phyloP scores from a whole-genome alignment of 768 basidiomycete genomes.

The Leucosporidium yakuticum region DNA sequence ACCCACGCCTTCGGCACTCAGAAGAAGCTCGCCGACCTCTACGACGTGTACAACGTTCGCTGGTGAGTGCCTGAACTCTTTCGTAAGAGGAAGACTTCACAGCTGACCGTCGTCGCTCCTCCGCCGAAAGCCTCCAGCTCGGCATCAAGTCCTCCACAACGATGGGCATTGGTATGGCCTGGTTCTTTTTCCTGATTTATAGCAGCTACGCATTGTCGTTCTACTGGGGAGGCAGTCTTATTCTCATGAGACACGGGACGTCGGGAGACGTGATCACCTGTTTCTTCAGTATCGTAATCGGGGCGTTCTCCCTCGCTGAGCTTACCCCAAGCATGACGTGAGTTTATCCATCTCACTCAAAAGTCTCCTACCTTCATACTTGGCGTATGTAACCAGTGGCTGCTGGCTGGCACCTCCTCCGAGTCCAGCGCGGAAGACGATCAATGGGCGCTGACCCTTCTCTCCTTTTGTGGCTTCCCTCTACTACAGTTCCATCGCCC shows the following conservation, averaged over 20 bases:
- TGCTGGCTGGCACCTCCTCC: too few species aligned
- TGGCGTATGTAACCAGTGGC: too few species aligned
- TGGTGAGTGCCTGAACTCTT: conserved; percentile 40
- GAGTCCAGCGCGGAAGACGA: too few species aligned
- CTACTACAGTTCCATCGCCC: conserved; percentile 65
- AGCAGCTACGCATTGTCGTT: conserved; percentile 55
- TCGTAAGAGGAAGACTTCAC: too few species aligned
- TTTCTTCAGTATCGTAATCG: conserved; percentile 31
- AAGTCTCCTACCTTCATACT: too few species aligned
- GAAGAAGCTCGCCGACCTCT: conserved; percentile 56
- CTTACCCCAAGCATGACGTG: conserved; percentile 69
- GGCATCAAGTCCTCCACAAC: conserved; percentile 39
- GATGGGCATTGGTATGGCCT: conserved; percentile 52
- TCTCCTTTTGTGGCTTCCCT: too few species aligned
- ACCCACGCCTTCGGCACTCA: conserved; percentile 88
- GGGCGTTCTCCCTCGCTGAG: conserved; percentile 74
- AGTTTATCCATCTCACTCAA: too few species aligned
- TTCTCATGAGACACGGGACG: conserved; percentile 55
- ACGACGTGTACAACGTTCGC: conserved; percentile 57
- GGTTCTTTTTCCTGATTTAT: conserved; percentile 79
- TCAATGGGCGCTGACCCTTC: too few species aligned
- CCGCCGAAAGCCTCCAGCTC: conserved; percentile 9
- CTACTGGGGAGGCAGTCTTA: conserved; percentile 79
- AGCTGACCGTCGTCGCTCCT: too few species aligned
- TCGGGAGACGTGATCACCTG: conserved; percentile 71